Conservation (phyloP, 2,329 filamentous ascomycete genomes). For the Aspergillus intermedius region DNA sequence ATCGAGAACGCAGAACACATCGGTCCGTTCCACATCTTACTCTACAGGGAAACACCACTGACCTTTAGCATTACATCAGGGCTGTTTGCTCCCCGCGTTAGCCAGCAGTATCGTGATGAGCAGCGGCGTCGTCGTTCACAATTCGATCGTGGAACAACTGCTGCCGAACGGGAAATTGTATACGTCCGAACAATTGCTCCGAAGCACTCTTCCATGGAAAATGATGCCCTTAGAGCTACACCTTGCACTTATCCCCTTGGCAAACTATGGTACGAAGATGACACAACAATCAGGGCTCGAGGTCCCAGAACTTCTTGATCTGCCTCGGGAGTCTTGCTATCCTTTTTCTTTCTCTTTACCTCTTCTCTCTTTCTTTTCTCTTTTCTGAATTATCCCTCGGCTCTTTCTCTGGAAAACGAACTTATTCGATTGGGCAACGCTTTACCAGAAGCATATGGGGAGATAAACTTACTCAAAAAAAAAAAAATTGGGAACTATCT, state of each 20-base stretch:
- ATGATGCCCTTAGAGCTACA: slow-evolving; percentile 15
- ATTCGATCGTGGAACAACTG: slow-evolving; percentile 72
- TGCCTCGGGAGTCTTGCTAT: slow-evolving; percentile 1
- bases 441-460: not conserved
- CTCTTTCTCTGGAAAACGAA: too few relatives aligned
- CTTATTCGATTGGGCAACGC: too few relatives aligned
- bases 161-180: slow-evolving; percentile 59
- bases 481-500: not conserved
- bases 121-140: slow-evolving; percentile 70
- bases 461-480: too few relatives aligned
- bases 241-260: slow-evolving; percentile 20
- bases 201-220: slow-evolving; percentile 11
- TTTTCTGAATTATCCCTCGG: not conserved
- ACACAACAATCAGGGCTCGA: slow-evolving; percentile 9
- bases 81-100: slow-evolving; percentile 72
- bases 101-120: slow-evolving; percentile 66
- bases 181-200: slow-evolving; percentile 20
- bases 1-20: slow-evolving; percentile 81
- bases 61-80: slow-evolving; percentile 4
- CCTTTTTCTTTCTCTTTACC: slow-evolving; percentile 2
- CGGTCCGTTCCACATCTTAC: slow-evolving; percentile 48
- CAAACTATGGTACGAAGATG: slow-evolving; percentile 17
- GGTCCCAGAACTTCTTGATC: slow-evolving; percentile 15
- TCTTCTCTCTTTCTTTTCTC: not conserved
- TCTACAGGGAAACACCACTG: not conserved